These are phyloP conservation scores for Globisporangium recalcitrans DNA, from an alignment of 352 stramenopile genomes.

Conservation along the genomic window DNA sequence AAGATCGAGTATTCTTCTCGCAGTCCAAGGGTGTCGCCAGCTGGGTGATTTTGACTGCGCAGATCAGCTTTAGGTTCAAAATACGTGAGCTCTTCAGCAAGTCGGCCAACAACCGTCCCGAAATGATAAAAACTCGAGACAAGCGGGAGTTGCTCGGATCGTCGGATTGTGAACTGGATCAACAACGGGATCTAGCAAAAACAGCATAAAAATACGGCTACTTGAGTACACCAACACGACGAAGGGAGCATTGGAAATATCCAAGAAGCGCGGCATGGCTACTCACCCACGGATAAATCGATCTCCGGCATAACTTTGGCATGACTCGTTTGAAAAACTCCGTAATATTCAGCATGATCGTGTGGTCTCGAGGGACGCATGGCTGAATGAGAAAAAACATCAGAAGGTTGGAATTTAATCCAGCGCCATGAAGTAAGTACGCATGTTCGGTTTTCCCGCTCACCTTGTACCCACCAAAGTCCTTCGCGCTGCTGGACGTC, in stretches of 20 bases:
- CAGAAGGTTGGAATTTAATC: not conserved
- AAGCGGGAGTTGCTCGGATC: constrained; percentile 28
- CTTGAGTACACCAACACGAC: not conserved
- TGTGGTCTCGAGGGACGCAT: constrained; percentile 61
- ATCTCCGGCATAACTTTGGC: constrained; percentile 22
- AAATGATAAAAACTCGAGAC: constrained; percentile 66
- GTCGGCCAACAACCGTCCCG: constrained; percentile 31
- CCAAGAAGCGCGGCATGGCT: not conserved
- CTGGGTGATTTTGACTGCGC: not conserved
- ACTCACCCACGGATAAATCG: constrained; percentile 49
- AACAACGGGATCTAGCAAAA: constrained; percentile 36
- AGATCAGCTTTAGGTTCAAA: constrained; percentile 15
- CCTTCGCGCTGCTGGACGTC: constrained; percentile 26
- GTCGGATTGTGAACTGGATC: constrained; percentile 29
- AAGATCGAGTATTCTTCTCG: constrained; percentile 39
- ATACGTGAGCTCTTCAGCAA: constrained; percentile 22
- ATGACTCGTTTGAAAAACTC: constrained; percentile 65
- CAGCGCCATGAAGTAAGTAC: constrained; percentile 3
- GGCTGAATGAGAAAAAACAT: constrained; percentile 27
- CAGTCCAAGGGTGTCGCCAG: not conserved
- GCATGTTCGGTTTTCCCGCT: constrained; percentile 1
- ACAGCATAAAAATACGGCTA: not conserved
- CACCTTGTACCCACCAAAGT: constrained; percentile 55
- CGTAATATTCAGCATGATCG: constrained; percentile 75
- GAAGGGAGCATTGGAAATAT: not conserved